These are phyloP conservation scores for Brassica hybrid DNA, from an alignment of 441 rosid species.

Conservation along the genomic window DNA sequence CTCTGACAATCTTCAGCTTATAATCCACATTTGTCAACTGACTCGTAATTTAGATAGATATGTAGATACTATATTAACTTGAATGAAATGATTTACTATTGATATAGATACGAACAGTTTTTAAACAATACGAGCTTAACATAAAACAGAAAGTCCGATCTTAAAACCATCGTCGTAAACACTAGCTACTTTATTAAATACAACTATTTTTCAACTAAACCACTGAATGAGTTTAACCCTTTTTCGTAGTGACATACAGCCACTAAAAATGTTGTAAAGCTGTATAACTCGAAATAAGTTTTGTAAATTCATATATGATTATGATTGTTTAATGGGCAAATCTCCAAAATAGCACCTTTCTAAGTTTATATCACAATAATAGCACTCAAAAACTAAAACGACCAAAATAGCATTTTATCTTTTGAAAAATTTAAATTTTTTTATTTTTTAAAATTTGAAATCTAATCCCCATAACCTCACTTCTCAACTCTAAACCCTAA, in stretches of 20 bases:
- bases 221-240: not conserved
- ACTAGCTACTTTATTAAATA: conserved; percentile 4
- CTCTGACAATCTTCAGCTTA: conserved; percentile 1
- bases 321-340: too few species aligned
- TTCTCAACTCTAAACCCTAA: too few species aligned
- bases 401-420: too few species aligned
- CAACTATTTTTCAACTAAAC: conserved; percentile 5
- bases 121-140: not conserved
- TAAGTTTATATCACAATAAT: too few species aligned
- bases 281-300: not conserved
- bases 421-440: too few species aligned
- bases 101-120: not conserved
- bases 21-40: conserved; percentile 1
- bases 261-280: not conserved
- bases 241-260: conserved; percentile 23
- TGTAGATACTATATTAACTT: not conserved
- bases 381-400: too few species aligned
- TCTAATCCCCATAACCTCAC: too few species aligned
- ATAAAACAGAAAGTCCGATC: conserved; percentile 8
- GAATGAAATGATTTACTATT: not conserved
- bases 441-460: too few species aligned
- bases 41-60: not conserved
- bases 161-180: not conserved
- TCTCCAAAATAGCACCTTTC: too few species aligned
- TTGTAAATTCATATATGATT: conserved; percentile 3